Percentiles rank a stretch among this genome's conserved stretches.
These are phyloP conservation scores for Penicillium decumbens DNA, from an alignment of 2,329 filamentous ascomycete genomes.

Conservation along the genomic window DNA sequence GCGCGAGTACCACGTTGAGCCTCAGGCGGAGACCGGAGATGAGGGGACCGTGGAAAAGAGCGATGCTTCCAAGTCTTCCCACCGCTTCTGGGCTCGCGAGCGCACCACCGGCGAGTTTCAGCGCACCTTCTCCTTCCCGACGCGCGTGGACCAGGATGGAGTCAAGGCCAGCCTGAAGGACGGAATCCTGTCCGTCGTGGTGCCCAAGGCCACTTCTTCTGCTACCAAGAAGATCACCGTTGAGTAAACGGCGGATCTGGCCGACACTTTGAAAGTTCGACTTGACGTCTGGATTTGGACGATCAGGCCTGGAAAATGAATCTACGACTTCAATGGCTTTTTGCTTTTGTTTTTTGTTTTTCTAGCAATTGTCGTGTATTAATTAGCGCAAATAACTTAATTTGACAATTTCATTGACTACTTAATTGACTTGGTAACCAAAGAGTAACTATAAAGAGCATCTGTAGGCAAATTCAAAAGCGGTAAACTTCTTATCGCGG, in stretches of 20 bases:
- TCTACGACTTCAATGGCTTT: not conserved
- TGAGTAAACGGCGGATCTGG: conserved; percentile 41
- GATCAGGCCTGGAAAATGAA: not conserved
- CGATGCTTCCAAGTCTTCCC: conserved; percentile 31
- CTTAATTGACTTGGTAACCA: no score
- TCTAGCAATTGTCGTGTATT: not conserved
- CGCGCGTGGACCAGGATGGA: conserved; percentile 55
- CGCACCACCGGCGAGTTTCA: conserved; percentile 57
- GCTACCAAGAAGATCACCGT: conserved; percentile 53
- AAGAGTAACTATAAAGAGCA: no score
- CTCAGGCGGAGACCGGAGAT: conserved; percentile 47
- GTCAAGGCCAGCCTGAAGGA: conserved; percentile 59
- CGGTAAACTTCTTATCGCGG: conserved; percentile 3
- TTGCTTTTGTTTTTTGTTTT: not conserved
- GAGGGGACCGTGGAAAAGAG: conserved; percentile 23
- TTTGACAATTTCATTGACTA: not conserved
- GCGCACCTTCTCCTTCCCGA: conserved; percentile 56
- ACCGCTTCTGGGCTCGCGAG: conserved; percentile 58
- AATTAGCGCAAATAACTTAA: not conserved
- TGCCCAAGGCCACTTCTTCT: conserved; percentile 53
- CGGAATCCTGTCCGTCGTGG: conserved; percentile 54
- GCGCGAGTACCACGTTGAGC: conserved; percentile 35
- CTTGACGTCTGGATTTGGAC: not conserved
- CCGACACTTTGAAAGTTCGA: not conserved
- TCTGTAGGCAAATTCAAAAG: not conserved